Percentiles rank a stretch among this genome's conserved stretches.
Evolutionary conservation across 306 rosid genomes (phyloP).

Genomic region (Pyrus bretschneideri): DNA sequence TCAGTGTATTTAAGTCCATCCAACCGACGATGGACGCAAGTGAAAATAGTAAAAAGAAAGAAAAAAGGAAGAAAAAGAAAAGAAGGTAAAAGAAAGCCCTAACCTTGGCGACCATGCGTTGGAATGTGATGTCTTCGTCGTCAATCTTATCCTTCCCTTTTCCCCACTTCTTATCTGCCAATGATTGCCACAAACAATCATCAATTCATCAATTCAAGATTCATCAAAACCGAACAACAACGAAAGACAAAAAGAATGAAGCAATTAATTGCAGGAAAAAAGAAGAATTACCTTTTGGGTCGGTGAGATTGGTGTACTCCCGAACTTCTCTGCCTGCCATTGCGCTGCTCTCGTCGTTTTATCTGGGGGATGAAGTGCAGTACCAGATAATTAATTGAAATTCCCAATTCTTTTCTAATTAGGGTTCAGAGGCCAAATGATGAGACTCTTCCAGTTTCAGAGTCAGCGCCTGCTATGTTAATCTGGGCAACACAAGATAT

Average conservation of each 20-base stretch:
- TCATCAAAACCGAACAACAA: neutral
- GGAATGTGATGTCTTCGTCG: conserved; percentile 91
- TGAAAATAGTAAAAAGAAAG: neutral
- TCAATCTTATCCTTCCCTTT: conserved; percentile 95
- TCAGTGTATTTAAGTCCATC: neutral
- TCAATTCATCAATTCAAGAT: neutral
- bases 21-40: neutral
- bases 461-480: too few species aligned
- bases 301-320: conserved; percentile 95
- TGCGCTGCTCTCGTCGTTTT: neutral
- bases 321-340: conserved; percentile 99
- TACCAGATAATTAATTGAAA: too few species aligned
- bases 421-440: too few species aligned
- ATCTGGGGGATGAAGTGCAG: too few species aligned
- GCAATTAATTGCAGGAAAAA: neutral
- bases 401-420: too few species aligned
- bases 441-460: too few species aligned
- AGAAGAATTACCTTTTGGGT: conserved; percentile 65
- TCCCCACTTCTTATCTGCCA: conserved; percentile 82
- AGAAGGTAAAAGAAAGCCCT: conserved; percentile 61
- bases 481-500: too few species aligned
- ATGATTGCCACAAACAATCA: neutral
- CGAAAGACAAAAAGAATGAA: neutral
- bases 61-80: neutral
- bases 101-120: conserved; percentile 99